Evolutionary conservation across 257 asterid species (phyloP).

Genomic region (Nicotiana benthamiana): DNA sequence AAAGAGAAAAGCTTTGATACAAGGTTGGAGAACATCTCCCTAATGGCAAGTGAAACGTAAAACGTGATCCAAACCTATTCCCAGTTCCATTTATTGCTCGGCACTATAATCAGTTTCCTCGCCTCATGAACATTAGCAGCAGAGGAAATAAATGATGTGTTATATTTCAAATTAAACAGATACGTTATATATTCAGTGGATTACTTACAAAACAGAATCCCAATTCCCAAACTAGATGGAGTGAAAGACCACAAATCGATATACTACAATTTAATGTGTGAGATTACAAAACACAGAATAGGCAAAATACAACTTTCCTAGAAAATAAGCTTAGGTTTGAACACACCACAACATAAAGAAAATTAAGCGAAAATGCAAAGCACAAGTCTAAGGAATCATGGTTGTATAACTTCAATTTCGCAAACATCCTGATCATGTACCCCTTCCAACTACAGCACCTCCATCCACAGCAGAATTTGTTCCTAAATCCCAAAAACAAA

Average conservation of each 20-base stretch:
- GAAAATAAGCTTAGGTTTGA: background rate
- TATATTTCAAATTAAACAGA: too few relatives aligned
- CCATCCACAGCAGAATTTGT: background rate
- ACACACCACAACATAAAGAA: background rate
- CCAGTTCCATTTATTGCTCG: too few relatives aligned
- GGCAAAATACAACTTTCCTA: background rate
- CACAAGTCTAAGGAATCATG: background rate
- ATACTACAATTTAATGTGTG: too few relatives aligned
- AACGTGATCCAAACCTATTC: too few relatives aligned
- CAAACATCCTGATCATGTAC: background rate
- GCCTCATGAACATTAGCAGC: background rate
- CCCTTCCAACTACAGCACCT: constrained; percentile 2
- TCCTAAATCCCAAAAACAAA: background rate
- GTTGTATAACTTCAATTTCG: background rate
- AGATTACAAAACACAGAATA: background rate
- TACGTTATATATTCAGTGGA: too few relatives aligned
- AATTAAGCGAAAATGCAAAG: background rate
- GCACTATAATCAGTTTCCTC: background rate
- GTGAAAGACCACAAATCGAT: too few relatives aligned
- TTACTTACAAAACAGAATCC: background rate
- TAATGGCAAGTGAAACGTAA: too few relatives aligned
- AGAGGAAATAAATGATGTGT: background rate
- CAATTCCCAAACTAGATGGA: too few relatives aligned
- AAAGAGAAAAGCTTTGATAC: too few relatives aligned
- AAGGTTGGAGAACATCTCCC: too few relatives aligned